Base-by-base conservation (phyloP, 2,329 filamentous ascomycete species). In the Apiospora arundinis region DNA sequence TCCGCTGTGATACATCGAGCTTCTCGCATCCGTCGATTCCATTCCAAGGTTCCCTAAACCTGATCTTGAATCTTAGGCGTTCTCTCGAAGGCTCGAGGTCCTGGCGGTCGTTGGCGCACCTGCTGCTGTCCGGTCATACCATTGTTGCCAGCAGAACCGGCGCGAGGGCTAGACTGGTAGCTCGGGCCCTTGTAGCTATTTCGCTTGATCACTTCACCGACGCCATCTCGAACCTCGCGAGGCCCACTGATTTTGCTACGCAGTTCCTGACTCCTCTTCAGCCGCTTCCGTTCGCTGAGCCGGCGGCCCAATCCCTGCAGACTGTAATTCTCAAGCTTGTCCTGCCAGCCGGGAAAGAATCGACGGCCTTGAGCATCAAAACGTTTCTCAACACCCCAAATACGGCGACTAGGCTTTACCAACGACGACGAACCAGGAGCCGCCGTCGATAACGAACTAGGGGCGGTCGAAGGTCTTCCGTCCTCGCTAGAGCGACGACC, bases 171-270 rank as follows among this genome's bases (percentile, higher is more conserved):
- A 18, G 63, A 71, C 71, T 81, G 78, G 69, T 80, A 80, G 37
- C 77, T 80, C 44, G 78, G 77, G 18, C 78, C 82, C 68, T 79
- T 80, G 72, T 83, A 83, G 48, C 80, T 83, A 52, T 81, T 84
- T 46, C 83, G 81, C 68, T 86, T 82, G 65, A 90, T 86, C 67
- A 90, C 85, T 42, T 90, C 88, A 18, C 85, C 87, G 2, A 90
- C 86, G 4, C 88, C 88, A 73, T 90, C 88, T 37, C 88, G 82
- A 25, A 90, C 88, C 76, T 89, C 87, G 32, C 81, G 84, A 0
- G 90, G 90, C 6, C 84, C 85, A 72, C 89, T 90, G 63, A 92
- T 92, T 79, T 85, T 91, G 74, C 86, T 82, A 9, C 90, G 84
- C 69, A 92, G 82, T 76, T 89, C 88, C 72, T 87, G 84, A 28